phyloP scores from a whole-genome alignment of 2,329 filamentous ascomycete genomes.

The Mycosphaerella sp. region DNA sequence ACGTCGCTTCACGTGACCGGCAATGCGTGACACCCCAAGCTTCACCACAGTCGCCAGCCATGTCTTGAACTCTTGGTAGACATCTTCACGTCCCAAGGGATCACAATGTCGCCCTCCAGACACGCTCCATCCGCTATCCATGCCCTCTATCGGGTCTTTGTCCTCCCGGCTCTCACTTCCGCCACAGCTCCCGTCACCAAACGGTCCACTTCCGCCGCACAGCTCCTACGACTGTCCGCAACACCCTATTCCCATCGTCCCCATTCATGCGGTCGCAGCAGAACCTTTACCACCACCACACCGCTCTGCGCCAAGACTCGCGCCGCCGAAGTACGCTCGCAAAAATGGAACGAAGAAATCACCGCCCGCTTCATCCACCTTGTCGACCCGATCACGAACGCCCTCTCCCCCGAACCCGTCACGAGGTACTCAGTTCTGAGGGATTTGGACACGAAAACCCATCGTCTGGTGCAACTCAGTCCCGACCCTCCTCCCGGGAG shows the following conservation, averaged over 20 bases:
- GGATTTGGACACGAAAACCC: slow-evolving; percentile 43
- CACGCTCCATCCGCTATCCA: slow-evolving; percentile 22
- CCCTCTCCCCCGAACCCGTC: slow-evolving; percentile 31
- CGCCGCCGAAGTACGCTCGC: slow-evolving; percentile 36
- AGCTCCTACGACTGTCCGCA: slow-evolving; percentile 14
- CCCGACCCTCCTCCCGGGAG: slow-evolving; percentile 20
- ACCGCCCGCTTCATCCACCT: slow-evolving; percentile 39
- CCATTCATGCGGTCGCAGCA: slow-evolving; percentile 6
- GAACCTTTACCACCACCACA: slow-evolving; percentile 25
- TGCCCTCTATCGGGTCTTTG: slow-evolving; percentile 42
- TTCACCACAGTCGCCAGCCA: too few species aligned
- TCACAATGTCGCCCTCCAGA: slow-evolving; percentile 13
- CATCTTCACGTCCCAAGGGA: too few species aligned
- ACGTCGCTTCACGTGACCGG: too few species aligned
- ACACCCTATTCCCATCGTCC: too few species aligned
- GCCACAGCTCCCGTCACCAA: slow-evolving; percentile 7
- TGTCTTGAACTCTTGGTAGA: too few species aligned
- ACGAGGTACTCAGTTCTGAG: slow-evolving; percentile 36
- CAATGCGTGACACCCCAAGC: too few species aligned
- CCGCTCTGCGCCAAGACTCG: slow-evolving; percentile 30
- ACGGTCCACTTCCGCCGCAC: slow-evolving; percentile 12
- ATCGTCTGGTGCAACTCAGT: slow-evolving; percentile 48
- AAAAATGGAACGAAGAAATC: slow-evolving; percentile 47
- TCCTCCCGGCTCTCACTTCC: slow-evolving; percentile 31
- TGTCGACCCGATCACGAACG: slow-evolving; percentile 36